phyloP scores from a whole-genome alignment of 2,329 filamentous ascomycete species.

The Venturia nashicola region DNA sequence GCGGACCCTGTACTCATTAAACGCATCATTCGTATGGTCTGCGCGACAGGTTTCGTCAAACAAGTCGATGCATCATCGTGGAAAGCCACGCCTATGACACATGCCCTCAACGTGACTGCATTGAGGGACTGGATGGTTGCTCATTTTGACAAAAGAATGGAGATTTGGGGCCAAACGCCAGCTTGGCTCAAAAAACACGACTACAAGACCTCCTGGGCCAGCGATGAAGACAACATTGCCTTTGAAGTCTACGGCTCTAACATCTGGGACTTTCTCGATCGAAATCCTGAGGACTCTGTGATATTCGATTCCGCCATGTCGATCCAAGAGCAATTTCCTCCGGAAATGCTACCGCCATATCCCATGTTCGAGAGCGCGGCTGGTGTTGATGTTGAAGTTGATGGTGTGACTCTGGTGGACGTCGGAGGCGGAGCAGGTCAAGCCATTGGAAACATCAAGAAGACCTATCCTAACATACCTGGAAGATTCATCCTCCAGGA shows the following conservation, averaged over 20 bases:
- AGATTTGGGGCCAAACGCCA: slow-evolving; percentile 2
- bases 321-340: slow-evolving; percentile 5
- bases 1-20: neutral
- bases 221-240: slow-evolving; percentile 5
- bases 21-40: slow-evolving; percentile 7
- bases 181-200: slow-evolving; percentile 5
- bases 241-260: neutral
- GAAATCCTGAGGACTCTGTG: neutral
- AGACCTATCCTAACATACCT: slow-evolving; percentile 4
- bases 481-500: slow-evolving; percentile 12
- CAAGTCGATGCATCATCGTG: neutral
- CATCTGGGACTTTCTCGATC: neutral
- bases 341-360: neutral
- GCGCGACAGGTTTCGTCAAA: neutral
- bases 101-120: neutral
- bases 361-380: neutral
- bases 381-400: neutral
- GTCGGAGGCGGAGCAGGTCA: slow-evolving; percentile 9
- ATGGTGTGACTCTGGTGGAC: slow-evolving; percentile 4
- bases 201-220: neutral
- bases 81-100: slow-evolving; percentile 1
- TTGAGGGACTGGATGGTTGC: neutral
- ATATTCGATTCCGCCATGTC: slow-evolving; percentile 2
- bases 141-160: slow-evolving; percentile 4
- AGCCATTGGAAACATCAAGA: slow-evolving; percentile 9